Conservation (phyloP, 2,329 filamentous ascomycete species). For the Coniochaeta sp. region DNA sequence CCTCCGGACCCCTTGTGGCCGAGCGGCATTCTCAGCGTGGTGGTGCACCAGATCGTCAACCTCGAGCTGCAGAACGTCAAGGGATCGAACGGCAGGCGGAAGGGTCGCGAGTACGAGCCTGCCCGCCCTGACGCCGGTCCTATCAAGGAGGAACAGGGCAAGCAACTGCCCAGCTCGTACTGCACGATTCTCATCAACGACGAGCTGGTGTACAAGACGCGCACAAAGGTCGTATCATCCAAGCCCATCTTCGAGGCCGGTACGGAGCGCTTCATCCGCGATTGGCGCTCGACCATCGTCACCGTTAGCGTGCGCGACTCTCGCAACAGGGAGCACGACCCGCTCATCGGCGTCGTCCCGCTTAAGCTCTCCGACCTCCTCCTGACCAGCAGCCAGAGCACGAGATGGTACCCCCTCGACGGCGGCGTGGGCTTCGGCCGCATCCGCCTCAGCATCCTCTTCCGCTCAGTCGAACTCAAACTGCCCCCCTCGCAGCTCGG, state of each 20-base stretch:
- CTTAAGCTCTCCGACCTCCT: constrained; percentile 84
- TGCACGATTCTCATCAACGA: constrained; percentile 91
- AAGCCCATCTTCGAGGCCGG: constrained; percentile 97
- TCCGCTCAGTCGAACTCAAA: constrained; percentile 80
- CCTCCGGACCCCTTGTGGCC: constrained; percentile 96
- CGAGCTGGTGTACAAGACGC: constrained; percentile 83
- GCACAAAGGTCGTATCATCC: constrained; percentile 86
- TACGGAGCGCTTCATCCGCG: constrained; percentile 84
- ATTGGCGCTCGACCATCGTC: constrained; percentile 83
- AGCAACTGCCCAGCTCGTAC: constrained; percentile 79
- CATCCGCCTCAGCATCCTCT: constrained; percentile 79
- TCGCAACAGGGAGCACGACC: constrained; percentile 86
- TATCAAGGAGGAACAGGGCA: constrained; percentile 75
- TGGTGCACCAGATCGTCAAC: constrained; percentile 93
- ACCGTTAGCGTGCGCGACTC: constrained; percentile 86
- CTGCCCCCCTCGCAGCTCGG: constrained; percentile 81
- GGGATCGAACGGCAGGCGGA: constrained; percentile 73
- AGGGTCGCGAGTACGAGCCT: constrained; percentile 82
- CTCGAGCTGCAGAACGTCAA: constrained; percentile 88
- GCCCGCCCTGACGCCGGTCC: constrained; percentile 77
- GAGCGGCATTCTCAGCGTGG: constrained; percentile 76
- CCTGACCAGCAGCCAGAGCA: constrained; percentile 76
- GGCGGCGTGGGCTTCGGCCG: constrained; percentile 90
- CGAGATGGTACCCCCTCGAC: constrained; percentile 93
- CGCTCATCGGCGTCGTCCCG: constrained; percentile 86